Percentiles rank a stretch among this genome's conserved stretches.
These are phyloP conservation scores for Melampsora larici-populina DNA, from an alignment of 1,284 basidiomycete genomes.

Conservation along the genomic window DNA sequence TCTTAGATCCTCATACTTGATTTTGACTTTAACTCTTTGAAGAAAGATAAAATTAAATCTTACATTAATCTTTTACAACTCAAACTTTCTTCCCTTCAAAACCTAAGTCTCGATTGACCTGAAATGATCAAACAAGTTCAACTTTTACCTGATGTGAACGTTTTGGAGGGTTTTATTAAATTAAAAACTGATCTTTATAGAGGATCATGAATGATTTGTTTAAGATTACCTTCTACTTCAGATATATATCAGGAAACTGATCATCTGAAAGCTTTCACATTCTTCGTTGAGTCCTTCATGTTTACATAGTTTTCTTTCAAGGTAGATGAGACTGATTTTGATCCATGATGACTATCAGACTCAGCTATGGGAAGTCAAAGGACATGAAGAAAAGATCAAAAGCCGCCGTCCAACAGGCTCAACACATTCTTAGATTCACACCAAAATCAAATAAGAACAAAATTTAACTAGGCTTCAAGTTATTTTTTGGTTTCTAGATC, in stretches of 20 bases:
- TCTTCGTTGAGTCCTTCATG: neutral
- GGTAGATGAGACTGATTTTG: neutral
- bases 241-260: neutral
- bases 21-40: slow-evolving; percentile 29
- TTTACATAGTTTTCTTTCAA: neutral
- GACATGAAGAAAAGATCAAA: slow-evolving; percentile 18
- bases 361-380: slow-evolving; percentile 39
- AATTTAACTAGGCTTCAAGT: too few species aligned
- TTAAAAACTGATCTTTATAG: slow-evolving; percentile 26
- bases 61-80: slow-evolving; percentile 18
- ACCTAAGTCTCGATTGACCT: slow-evolving; percentile 10
- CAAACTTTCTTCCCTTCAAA: slow-evolving; percentile 3
- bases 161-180: slow-evolving; percentile 14
- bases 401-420: slow-evolving; percentile 24
- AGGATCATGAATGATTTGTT: slow-evolving; percentile 13
- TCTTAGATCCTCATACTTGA: slow-evolving; percentile 33
- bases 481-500: neutral
- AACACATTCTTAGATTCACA: neutral
- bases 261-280: slow-evolving; percentile 22
- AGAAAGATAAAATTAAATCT: slow-evolving; percentile 23
- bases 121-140: neutral
- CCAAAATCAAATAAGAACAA: too few species aligned
- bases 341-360: neutral
- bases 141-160: neutral
- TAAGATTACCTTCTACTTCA: neutral